Evolutionary conservation across 228 moss, liverwort and hornwort genomes (phyloP).

Genomic region (Sphagnum magellanicum): DNA sequence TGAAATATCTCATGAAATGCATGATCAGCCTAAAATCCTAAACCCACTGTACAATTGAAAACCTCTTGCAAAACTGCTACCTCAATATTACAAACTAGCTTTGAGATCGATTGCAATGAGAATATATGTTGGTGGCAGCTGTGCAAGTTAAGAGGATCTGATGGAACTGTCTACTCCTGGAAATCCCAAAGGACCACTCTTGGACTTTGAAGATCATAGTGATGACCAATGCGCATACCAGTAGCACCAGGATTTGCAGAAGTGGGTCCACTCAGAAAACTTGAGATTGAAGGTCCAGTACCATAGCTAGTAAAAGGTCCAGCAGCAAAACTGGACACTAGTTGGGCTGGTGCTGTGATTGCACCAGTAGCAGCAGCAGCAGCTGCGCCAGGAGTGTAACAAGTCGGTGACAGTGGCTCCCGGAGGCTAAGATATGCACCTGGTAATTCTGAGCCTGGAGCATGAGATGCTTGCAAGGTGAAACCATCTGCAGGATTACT

Average conservation of each 20-base stretch:
- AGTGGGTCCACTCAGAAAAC: conserved; percentile 15
- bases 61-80: too few species aligned
- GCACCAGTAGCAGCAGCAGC: conserved; percentile 36
- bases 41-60: too few species aligned
- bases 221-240: conserved; percentile 30
- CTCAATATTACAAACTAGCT: too few species aligned
- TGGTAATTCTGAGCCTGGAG: too few species aligned
- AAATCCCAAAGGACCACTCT: conserved; percentile 58
- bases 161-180: conserved; percentile 20
- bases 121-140: too few species aligned
- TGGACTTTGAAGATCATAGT: conserved; percentile 46
- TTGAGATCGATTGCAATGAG: too few species aligned
- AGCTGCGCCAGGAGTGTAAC: conserved; percentile 20
- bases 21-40: too few species aligned
- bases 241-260: conserved; percentile 17
- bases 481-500: too few species aligned
- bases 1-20: too few species aligned
- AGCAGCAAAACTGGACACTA: conserved; percentile 18
- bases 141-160: too few species aligned
- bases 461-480: too few species aligned
- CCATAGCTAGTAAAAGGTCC: conserved; percentile 22
- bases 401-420: neutral
- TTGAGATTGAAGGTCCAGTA: neutral
- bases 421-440: too few species aligned
- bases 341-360: conserved; percentile 17